phyloP scores from a whole-genome alignment of 2,329 filamentous ascomycete species.

The Phoma sp. region DNA sequence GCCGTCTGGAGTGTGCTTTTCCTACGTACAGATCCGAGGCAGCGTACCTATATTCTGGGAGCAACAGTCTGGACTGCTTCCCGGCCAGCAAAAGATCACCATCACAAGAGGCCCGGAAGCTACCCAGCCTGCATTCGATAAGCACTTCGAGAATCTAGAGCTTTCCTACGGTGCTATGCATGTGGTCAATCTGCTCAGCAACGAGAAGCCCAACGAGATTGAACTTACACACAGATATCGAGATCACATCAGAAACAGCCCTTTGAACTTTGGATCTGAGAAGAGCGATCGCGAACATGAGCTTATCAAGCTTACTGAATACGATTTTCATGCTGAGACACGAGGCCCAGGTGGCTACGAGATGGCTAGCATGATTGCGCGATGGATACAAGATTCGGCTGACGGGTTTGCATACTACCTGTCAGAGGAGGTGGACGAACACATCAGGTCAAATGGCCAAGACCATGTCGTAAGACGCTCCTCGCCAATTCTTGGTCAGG shows the following conservation, averaged over 20 bases:
- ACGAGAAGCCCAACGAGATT: conserved; percentile 83
- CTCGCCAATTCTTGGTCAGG: conserved; percentile 83
- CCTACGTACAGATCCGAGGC: conserved; percentile 90
- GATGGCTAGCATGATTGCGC: conserved; percentile 83
- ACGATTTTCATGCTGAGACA: conserved; percentile 96
- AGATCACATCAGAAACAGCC: conserved; percentile 76
- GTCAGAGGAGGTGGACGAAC: conserved; percentile 73
- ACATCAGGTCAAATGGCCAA: conserved; percentile 52
- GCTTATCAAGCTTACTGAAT: conserved; percentile 82
- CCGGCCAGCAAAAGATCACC: conserved; percentile 92
- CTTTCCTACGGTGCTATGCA: conserved; percentile 89
- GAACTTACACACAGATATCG: conserved; percentile 84
- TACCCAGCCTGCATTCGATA: conserved; percentile 92
- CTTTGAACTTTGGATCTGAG: conserved; percentile 69
- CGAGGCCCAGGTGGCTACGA: conserved; percentile 87
- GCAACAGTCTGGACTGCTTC: conserved; percentile 84
- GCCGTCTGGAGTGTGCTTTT: conserved; percentile 79
- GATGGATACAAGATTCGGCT: conserved; percentile 78
- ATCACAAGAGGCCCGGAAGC: conserved; percentile 89
- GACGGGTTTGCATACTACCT: conserved; percentile 94
- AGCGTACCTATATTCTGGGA: conserved; percentile 98
- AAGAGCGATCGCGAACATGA: conserved; percentile 69
- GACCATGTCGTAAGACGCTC: conserved; percentile 50
- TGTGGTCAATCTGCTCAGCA: conserved; percentile 92
- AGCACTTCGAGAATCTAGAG: conserved; percentile 89